Conservation (phyloP, 176 grass and related monocot species). For the Eleusine coracana region DNA sequence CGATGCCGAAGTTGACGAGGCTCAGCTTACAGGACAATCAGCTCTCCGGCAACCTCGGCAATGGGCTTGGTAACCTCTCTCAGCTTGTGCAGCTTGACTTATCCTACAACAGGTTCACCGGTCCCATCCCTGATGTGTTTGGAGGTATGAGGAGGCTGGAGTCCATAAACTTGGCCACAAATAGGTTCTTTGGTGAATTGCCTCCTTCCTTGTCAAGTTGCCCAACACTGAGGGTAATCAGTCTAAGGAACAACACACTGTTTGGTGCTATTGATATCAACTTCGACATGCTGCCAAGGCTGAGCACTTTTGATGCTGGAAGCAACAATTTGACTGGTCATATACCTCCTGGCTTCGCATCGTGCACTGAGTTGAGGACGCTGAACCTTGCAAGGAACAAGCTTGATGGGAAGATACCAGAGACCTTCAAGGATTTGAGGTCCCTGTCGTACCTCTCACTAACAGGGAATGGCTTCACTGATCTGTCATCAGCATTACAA, state of each 20-base stretch:
- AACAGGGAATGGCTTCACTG: conserved; percentile 71
- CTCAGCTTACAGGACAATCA: conserved; percentile 65
- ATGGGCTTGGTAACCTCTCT: conserved; percentile 60
- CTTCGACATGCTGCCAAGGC: conserved; percentile 47
- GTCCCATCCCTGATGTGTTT: conserved; percentile 78
- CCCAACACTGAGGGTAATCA: conserved; percentile 55
- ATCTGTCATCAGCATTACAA: conserved; percentile 65
- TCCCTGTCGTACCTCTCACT: conserved; percentile 71
- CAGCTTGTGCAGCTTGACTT: conserved; percentile 70
- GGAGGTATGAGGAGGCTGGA: conserved; percentile 59
- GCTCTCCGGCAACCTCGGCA: conserved; percentile 52
- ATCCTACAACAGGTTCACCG: conserved; percentile 66
- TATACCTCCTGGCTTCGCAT: conserved; percentile 54
- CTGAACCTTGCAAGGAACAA: conserved; percentile 86
- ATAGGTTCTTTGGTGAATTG: conserved; percentile 57
- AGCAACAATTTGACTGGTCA: conserved; percentile 59
- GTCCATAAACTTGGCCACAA: conserved; percentile 51
- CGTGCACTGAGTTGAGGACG: conserved; percentile 59
- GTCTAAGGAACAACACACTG: conserved; percentile 78
- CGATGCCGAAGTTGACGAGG: conserved; percentile 40
- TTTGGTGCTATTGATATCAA: conserved; percentile 50
- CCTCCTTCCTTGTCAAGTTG: conserved; percentile 67
- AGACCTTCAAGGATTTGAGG: conserved; percentile 62
- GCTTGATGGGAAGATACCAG: conserved; percentile 65
- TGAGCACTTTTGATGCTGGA: conserved; percentile 76